Conservation (phyloP, 352 stramenopile genomes). For the Pythium guiyangense region DNA sequence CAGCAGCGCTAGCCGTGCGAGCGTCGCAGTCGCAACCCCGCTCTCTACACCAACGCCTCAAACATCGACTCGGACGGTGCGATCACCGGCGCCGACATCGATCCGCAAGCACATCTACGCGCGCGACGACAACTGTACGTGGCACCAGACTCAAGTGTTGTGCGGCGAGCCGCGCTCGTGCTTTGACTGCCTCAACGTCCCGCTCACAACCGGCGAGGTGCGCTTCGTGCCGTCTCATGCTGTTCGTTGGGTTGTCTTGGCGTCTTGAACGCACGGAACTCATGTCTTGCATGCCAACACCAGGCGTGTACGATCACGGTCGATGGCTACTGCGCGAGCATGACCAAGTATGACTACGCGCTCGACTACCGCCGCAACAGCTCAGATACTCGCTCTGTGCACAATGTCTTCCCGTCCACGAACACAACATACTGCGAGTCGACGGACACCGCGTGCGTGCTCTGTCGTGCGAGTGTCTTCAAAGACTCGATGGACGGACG, state of each 20-base stretch:
- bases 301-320: constrained; percentile 40
- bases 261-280: constrained; percentile 9
- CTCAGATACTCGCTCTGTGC: constrained; percentile 4
- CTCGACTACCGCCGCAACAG: constrained; percentile 35
- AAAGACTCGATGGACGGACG: constrained; percentile 22
- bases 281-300: background rate
- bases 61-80: constrained; percentile 10
- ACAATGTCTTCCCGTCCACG: constrained; percentile 48
- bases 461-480: constrained; percentile 12
- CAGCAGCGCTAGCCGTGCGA: constrained; percentile 1
- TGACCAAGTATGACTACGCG: constrained; percentile 28
- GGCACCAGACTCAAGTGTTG: constrained; percentile 40
- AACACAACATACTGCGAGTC: constrained; percentile 55
- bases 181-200: constrained; percentile 35
- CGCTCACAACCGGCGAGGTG: constrained; percentile 3
- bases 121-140: constrained; percentile 29
- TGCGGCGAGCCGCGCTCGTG: constrained; percentile 25
- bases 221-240: background rate
- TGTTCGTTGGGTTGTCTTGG: background rate
- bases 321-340: constrained; percentile 51
- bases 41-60: background rate
- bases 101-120: constrained; percentile 31
- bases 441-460: constrained; percentile 26
- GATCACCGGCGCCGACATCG: background rate
- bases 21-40: constrained; percentile 19